Percentiles rank a stretch among this genome's conserved stretches.
These are phyloP conservation scores for Leccinum barrowsii DNA, from an alignment of 768 basidiomycete genomes.

Conservation along the genomic window DNA sequence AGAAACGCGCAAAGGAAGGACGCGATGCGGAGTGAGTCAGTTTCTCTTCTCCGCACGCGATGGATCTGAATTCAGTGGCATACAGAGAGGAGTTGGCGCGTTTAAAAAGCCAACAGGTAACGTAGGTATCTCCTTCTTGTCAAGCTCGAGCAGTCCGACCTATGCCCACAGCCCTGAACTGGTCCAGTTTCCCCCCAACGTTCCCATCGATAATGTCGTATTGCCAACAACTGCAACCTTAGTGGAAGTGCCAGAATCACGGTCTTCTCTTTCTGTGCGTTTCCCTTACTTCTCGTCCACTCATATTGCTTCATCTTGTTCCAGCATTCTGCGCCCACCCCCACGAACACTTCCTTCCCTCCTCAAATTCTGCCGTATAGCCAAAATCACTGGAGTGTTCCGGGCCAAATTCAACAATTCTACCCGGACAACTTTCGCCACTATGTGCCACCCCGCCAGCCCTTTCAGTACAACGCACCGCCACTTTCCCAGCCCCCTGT, in stretches of 20 bases:
- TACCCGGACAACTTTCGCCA: background rate
- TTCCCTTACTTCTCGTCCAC: background rate
- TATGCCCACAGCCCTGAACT: constrained; percentile 11
- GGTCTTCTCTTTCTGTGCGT: constrained; percentile 14
- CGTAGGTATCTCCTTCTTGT: constrained; percentile 12
- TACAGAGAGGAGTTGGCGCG: constrained; percentile 20
- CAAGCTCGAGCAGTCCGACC: background rate
- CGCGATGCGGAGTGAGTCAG: constrained; percentile 42
- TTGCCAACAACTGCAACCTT: constrained; percentile 35
- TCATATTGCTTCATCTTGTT: constrained; percentile 5
- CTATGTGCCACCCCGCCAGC: constrained; percentile 3
- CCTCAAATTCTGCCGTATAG: constrained; percentile 12
- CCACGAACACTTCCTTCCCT: background rate
- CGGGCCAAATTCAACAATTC: constrained; percentile 1
- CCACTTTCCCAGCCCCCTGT: constrained; percentile 1
- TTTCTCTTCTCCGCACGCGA: background rate
- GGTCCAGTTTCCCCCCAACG: constrained; percentile 13
- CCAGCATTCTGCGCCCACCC: constrained; percentile 9
- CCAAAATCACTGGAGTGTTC: background rate
- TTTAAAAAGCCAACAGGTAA: constrained; percentile 10
- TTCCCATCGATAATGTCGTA: constrained; percentile 16
- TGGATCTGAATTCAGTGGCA: constrained; percentile 1
- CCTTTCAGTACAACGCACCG: background rate
- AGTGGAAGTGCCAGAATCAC: constrained; percentile 29
- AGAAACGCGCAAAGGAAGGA: constrained; percentile 39